Base-by-base conservation (phyloP, 805 yeast species). In the Clavispora carvajalis region DNA sequence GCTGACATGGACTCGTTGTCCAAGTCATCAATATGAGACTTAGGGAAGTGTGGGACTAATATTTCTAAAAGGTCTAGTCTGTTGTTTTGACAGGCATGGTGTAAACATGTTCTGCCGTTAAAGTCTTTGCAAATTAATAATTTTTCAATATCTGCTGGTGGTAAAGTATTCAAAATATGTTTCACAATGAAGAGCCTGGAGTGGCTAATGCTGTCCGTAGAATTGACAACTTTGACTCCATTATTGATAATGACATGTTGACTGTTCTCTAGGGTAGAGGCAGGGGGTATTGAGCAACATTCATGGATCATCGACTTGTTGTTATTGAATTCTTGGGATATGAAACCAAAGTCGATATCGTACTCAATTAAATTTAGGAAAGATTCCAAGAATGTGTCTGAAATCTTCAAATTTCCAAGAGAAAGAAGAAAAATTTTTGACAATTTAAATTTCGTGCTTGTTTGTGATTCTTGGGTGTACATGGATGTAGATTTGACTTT, bases 1-100 rank as follows among this genome's bases (percentile, higher is more conserved):
- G 98, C 95, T 0, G 96, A 80, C 76, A 82, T 80, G 2, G 90
- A 82, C 47, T 80, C 85, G 50, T 80, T 80, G 55, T 85, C 93
- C 42, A 80, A 60, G 19, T 68, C 66, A 53, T 77, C 80, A 4
- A 77, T 52, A 39, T 66, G 62, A 2, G 52, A 50, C 22, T 49
- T 54, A 4, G 69, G 69, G 39, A 65, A 62, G 12, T 56, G 47
- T 2, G 68, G 65, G 19, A 77, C 58, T 8, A 79, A 57, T 8
- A 65, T 57, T 22, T 60, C 61, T 23, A 79, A 52, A 24, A 77
- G 53, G 43, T 69, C 75, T 12, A 66, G 59, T 37, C 74, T 54
- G 46, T 74, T 71, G 48, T 75, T 70, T 50, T 76, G 76, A 3
- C 95, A 75, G 5, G 95, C 95, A 57, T 89, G 88, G 60, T 91